These are phyloP conservation scores for Sugiyamaella sp. DNA, from an alignment of 1,139 yeast genomes.

Conservation along the genomic window DNA sequence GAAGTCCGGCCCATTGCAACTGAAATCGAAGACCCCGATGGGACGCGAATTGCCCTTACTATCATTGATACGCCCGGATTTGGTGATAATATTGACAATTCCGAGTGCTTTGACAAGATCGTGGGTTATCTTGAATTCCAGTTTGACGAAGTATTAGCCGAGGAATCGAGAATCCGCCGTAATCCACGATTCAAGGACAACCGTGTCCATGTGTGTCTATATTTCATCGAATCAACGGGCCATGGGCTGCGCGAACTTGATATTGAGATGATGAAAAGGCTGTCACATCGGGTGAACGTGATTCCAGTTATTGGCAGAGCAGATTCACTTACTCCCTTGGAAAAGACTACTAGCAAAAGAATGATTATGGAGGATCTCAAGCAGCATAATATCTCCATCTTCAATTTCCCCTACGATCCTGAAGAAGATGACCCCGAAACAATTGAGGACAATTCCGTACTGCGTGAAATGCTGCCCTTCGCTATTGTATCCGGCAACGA, in stretches of 20 bases:
- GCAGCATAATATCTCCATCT: slow-evolving; percentile 75
- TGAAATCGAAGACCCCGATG: slow-evolving; percentile 46
- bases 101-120: slow-evolving; percentile 69
- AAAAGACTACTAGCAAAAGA: slow-evolving; percentile 67
- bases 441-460: slow-evolving; percentile 73
- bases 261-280: slow-evolving; percentile 70
- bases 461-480: slow-evolving; percentile 78
- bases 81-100: slow-evolving; percentile 70
- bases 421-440: slow-evolving; percentile 71
- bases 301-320: slow-evolving; percentile 85
- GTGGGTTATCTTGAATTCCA: slow-evolving; percentile 79
- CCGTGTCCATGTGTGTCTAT: slow-evolving; percentile 68
- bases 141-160: slow-evolving; percentile 87
- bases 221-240: slow-evolving; percentile 71
- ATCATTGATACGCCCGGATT: slow-evolving; percentile 86
- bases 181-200: slow-evolving; percentile 75
- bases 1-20: slow-evolving; percentile 53
- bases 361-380: slow-evolving; percentile 73
- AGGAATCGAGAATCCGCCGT: slow-evolving; percentile 88
- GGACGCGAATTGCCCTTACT: slow-evolving; percentile 42
- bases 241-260: slow-evolving; percentile 73
- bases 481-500: slow-evolving; percentile 79
- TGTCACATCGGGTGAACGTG: slow-evolving; percentile 79
- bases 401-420: slow-evolving; percentile 72
- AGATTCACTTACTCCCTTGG: slow-evolving; percentile 79